Base-by-base conservation (phyloP, 2,329 filamentous ascomycete species). In the Monilinia vaccinii-corymbosi region DNA sequence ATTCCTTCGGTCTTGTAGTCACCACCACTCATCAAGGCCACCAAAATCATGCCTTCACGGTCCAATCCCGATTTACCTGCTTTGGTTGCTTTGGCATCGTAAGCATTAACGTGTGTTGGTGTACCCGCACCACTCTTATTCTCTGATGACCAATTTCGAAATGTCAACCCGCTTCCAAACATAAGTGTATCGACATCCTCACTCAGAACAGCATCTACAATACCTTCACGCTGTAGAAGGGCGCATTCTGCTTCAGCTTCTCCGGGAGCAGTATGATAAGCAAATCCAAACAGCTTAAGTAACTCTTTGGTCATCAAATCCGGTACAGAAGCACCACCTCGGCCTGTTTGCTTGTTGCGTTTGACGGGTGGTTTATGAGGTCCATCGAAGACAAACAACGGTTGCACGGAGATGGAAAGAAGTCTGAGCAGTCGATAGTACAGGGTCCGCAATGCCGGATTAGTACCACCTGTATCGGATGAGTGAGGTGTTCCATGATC, bases 211-310 rank as follows among this genome's bases (percentile, higher is more conserved):
- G 90, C 93, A 73, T 99, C 94, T 1, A 96, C 92, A 10, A 96
- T 78, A 0, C 91, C 91, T 49, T 86, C 81, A 61, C 81, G 80
- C 70, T 99, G 92, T 3, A 99, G 74, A 18, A 94, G 75, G 0
- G 94, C 94, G 66, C 94, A 99, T 75, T 99, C 94, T 1, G 94
- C 94, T 72, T 99, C 94, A 3, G 93, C 94, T 71, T 99, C 94
- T 11, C 94, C 94, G 0, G 93, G 94, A 7, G 94, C 94, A 69
- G 91, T 84, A 72, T 97, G 91, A 52, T 83, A 82, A 1, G 85
- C 82, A 69, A 96, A 95, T 1, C 88, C 91, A 72, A 97, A 97
- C 1, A 94, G 77, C 53, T 86, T 85, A 50, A 97, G 84, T 6
- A 97, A 75, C 51, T 88, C 84, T 74, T 96, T 97, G 0, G 90